phyloP scores from a whole-genome alignment of 192 early-diverging fungal genomes.

The Lobosporangium transversale region DNA sequence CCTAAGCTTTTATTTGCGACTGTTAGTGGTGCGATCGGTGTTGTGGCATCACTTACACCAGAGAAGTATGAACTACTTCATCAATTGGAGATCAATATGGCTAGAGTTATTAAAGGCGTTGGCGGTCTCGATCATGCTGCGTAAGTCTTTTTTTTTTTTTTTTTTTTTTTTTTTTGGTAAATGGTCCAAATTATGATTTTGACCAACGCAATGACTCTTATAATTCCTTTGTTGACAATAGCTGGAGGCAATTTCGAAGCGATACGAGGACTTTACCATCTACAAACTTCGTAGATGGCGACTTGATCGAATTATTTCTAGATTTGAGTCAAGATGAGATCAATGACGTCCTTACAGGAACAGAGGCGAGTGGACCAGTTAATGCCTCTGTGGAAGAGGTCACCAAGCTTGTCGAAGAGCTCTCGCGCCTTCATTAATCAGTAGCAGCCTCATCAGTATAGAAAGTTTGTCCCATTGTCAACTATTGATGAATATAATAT shows the following conservation, averaged over 20 bases:
- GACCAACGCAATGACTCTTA: slow-evolving; percentile 2
- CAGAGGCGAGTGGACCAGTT: slow-evolving; percentile 42
- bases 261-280: slow-evolving; percentile 57
- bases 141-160: slow-evolving; percentile 50
- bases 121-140: slow-evolving; percentile 70
- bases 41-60: slow-evolving; percentile 73
- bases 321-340: slow-evolving; percentile 68
- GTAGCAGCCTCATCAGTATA: no score
- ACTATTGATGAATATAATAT: no score
- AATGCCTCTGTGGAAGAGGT: slow-evolving; percentile 58
- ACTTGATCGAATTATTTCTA: slow-evolving; percentile 87
- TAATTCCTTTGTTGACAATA: slow-evolving; percentile 3
- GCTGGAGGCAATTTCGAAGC: slow-evolving; percentile 73
- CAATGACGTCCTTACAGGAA: slow-evolving; percentile 37
- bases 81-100: slow-evolving; percentile 74
- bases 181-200: neutral
- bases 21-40: slow-evolving; percentile 82
- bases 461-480: no score
- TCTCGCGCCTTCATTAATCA: slow-evolving; percentile 66
- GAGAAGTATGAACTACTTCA: slow-evolving; percentile 65
- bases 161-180: neutral
- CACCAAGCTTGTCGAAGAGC: slow-evolving; percentile 66
- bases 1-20: slow-evolving; percentile 79
- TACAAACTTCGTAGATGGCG: slow-evolving; percentile 86
- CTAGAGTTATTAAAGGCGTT: slow-evolving; percentile 59